Conservation (phyloP, 257 asterid species). For the Osmanthus fragrans region DNA sequence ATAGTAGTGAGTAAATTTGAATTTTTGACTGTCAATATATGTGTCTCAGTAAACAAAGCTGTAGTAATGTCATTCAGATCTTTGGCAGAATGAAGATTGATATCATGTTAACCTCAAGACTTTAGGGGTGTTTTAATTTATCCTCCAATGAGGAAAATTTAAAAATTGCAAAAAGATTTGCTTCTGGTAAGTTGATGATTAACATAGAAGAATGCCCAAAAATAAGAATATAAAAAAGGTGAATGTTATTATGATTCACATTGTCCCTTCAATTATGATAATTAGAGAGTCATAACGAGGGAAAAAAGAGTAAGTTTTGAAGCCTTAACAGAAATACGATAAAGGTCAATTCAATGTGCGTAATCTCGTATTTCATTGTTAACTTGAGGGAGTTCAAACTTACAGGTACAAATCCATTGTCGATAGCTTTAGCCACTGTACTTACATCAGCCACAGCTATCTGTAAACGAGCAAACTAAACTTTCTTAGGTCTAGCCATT, state of each 20-base stretch:
- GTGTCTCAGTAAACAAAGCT: neutral
- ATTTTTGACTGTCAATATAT: neutral
- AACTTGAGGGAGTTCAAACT: constrained; percentile 36
- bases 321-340: neutral
- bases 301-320: neutral
- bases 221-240: neutral
- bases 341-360: constrained; percentile 4
- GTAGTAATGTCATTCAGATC: neutral
- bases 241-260: neutral
- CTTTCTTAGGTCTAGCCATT: constrained; percentile 12
- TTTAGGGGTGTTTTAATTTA: neutral
- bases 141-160: neutral
- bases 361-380: neutral
- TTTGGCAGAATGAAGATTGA: neutral
- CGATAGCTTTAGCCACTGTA: constrained; percentile 56
- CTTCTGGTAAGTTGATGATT: neutral
- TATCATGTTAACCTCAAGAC: neutral
- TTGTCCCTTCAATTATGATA: constrained; percentile 1
- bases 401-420: constrained; percentile 87
- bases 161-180: neutral
- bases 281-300: neutral
- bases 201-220: neutral
- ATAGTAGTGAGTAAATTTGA: neutral
- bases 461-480: constrained; percentile 43
- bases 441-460: constrained; percentile 64